A percentile compares a stretch with the other conserved stretches of the same genome.
Evolutionary conservation across 768 basidiomycete genomes (phyloP).

Genomic region (Suillus paluster): DNA sequence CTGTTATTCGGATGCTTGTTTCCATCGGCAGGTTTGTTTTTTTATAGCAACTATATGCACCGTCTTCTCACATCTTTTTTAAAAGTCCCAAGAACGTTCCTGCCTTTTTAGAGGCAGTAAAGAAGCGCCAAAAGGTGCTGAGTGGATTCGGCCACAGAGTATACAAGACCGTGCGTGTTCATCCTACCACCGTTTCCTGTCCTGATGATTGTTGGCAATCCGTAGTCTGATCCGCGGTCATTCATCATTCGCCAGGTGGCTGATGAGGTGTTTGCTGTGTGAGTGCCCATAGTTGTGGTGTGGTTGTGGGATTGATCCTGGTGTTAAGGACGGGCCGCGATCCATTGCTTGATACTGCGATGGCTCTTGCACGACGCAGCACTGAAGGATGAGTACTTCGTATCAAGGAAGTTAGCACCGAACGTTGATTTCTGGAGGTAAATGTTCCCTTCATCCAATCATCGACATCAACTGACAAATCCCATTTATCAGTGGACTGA

Average conservation of each 20-base stretch:
- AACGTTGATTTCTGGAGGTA: conserved; percentile 90
- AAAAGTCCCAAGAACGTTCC: conserved; percentile 81
- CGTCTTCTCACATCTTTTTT: not conserved
- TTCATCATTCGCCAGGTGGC: conserved; percentile 91
- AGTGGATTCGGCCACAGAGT: conserved; percentile 90
- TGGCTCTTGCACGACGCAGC: conserved; percentile 88
- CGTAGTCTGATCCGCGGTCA: conserved; percentile 86
- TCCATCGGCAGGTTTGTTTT: conserved; percentile 76
- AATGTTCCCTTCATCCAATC: conserved; percentile 5
- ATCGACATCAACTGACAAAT: not conserved
- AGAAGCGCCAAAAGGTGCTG: conserved; percentile 84
- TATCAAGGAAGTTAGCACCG: conserved; percentile 78
- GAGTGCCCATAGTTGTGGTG: conserved; percentile 27
- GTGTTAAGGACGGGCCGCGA: conserved; percentile 76
- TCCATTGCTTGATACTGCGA: conserved; percentile 85
- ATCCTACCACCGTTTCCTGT: conserved; percentile 1
- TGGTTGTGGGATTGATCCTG: not conserved
- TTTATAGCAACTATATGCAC: not conserved
- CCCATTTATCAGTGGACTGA: conserved; percentile 62
- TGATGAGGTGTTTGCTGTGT: conserved; percentile 91
- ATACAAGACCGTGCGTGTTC: conserved; percentile 66
- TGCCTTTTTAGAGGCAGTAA: conserved; percentile 84
- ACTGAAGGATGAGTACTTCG: conserved; percentile 90
- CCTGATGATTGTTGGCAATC: not conserved
- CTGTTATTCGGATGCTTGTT: conserved; percentile 92